These are phyloP conservation scores for Brassica cretica DNA, from an alignment of 345 rosid genomes.

Conservation along the genomic window DNA sequence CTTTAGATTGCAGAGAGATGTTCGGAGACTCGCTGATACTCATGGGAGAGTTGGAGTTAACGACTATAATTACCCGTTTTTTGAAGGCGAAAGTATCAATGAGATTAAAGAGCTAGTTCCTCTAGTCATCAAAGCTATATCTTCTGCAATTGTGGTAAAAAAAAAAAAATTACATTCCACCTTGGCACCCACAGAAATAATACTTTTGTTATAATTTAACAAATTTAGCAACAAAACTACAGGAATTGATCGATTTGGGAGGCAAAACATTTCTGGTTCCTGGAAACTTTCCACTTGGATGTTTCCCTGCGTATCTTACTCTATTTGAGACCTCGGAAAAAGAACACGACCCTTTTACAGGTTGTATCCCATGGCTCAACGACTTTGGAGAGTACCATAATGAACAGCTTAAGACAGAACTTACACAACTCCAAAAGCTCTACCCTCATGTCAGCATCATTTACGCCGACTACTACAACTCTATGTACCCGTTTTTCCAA, in stretches of 20 bases:
- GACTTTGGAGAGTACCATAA: conserved; percentile 45
- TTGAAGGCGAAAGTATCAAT: too few relatives aligned
- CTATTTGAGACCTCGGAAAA: conserved; percentile 19
- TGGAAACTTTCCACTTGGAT: conserved; percentile 48
- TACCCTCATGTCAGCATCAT: conserved; percentile 42
- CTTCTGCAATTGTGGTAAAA: conserved; percentile 41
- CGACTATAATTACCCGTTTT: too few relatives aligned
- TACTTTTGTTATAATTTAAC: not conserved
- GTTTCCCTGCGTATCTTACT: conserved; percentile 38
- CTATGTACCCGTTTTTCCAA: conserved; percentile 22
- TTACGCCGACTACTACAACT: conserved; percentile 47
- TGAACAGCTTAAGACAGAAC: conserved; percentile 37
- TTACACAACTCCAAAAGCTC: conserved; percentile 22
- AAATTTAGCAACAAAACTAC: not conserved
- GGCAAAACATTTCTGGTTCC: conserved; percentile 51
- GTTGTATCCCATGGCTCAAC: conserved; percentile 50
- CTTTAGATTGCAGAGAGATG: too few relatives aligned
- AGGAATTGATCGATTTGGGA: conserved; percentile 49
- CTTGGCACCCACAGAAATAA: not conserved
- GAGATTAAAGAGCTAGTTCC: conserved; percentile 19
- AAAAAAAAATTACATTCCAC: not conserved
- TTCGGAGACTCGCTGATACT: too few relatives aligned
- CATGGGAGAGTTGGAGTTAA: too few relatives aligned
- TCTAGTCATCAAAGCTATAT: conserved; percentile 35
- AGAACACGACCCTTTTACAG: conserved; percentile 42